Evolutionary conservation across 2,329 filamentous ascomycete genomes (phyloP).

Genomic region (Penicillium sp.): DNA sequence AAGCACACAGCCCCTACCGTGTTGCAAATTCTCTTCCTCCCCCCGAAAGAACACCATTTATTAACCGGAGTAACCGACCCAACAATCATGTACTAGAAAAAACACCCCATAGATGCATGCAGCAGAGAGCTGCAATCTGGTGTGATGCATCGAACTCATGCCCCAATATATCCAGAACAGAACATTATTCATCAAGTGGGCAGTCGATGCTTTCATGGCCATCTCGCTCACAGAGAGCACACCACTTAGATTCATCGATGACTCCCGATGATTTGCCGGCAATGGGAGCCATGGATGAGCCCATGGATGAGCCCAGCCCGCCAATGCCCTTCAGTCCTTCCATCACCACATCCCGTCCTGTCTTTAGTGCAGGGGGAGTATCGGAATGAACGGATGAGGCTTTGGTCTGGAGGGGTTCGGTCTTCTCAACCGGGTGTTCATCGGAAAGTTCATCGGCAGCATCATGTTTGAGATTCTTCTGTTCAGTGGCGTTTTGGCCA

Average conservation of each 20-base stretch:
- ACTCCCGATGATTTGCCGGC: constrained; percentile 76
- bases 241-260: constrained; percentile 88
- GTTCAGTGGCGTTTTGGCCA: constrained; percentile 23
- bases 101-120: constrained; percentile 8
- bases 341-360: constrained; percentile 43
- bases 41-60: constrained; percentile 2
- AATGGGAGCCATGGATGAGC: constrained; percentile 58
- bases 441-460: constrained; percentile 12
- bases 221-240: constrained; percentile 91
- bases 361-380: constrained; percentile 34
- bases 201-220: constrained; percentile 96
- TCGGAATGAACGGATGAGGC: constrained; percentile 18
- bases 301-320: constrained; percentile 45
- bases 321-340: constrained; percentile 46
- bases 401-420: constrained; percentile 9
- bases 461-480: constrained; percentile 14
- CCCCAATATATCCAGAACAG: constrained; percentile 8
- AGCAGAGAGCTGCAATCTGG: constrained; percentile 10
- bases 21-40: neutral
- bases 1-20: neutral
- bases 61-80: constrained; percentile 3
- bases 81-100: constrained; percentile 30
- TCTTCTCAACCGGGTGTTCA: constrained; percentile 18
- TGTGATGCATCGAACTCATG: constrained; percentile 5
- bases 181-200: constrained; percentile 73